Base-by-base conservation (phyloP, 2,329 filamentous ascomycete species). In the Calonectria pteridis region DNA sequence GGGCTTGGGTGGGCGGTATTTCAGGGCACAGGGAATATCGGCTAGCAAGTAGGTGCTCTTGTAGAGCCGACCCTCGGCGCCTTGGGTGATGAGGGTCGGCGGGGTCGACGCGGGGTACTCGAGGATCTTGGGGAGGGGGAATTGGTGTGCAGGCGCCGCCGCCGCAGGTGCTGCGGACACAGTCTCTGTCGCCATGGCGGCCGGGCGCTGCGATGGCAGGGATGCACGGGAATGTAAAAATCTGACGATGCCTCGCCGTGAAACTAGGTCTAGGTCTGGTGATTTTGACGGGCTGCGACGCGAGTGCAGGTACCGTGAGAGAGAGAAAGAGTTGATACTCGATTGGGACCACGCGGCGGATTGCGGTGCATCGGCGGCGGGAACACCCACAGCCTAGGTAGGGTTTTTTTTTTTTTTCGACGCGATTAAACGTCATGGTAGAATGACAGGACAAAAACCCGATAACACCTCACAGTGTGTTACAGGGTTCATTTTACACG, bases 11-110 rank as follows among this genome's bases (percentile, higher is more conserved):
- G 96, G 96, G 0, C 97, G 94, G 88, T 97, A 93, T 87, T 99
- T 99, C 75, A 98, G 91, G 0, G 96, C 95, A 82, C 93, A 94
- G 18, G 93, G 91, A 13, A 91, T 88, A 71, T 88, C 83, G 49
- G 94, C 90, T 1, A 89, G 84, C 69, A 98, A 92, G 86, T 95
- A 97, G 69, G 91, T 93, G 23, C 95, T 96, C 84, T 92, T 93
- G 91, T 97, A 98, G 82, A 99, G 91, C 77, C 96, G 95, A 73
- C 95, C 96, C 91, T 99, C 97, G 83, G 97, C 97, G 86, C 97
- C 97, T 89, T 98, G 97, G 71, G 95, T 93, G 79, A 98, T 91
- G 81, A 98, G 94, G 63, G 83, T 84, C 76, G 95, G 92, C 63
- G 90, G 85, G 78, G 88, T 84, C 49, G 91, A 87, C 75, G 90